These are phyloP conservation scores for Ustilaginoidea virens DNA, from an alignment of 2,329 filamentous ascomycete genomes.

Conservation along the genomic window DNA sequence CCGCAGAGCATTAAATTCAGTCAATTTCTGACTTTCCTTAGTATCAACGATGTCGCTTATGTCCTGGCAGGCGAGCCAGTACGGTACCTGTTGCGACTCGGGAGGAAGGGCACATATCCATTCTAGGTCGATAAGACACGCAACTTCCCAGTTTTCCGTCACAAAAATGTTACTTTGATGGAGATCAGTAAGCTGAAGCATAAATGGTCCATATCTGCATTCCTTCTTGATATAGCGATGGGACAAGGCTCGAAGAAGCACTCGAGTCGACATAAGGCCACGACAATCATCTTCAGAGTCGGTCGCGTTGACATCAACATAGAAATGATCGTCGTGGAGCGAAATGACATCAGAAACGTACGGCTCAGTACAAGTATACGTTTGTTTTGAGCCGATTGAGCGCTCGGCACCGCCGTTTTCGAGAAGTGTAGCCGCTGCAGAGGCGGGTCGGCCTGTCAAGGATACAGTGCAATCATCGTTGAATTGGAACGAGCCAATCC, in stretches of 20 bases:
- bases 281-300: constrained; percentile 12
- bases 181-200: constrained; percentile 16
- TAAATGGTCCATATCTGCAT: constrained; percentile 13
- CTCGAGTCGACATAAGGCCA: constrained; percentile 12
- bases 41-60: constrained; percentile 8
- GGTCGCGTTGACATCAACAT: constrained; percentile 11
- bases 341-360: constrained; percentile 12
- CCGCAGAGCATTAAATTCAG: constrained; percentile 6
- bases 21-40: too few species aligned
- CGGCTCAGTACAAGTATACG: constrained; percentile 14
- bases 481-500: constrained; percentile 15
- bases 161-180: constrained; percentile 20
- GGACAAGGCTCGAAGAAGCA: constrained; percentile 10
- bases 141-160: constrained; percentile 20
- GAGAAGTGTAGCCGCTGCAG: constrained; percentile 12
- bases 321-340: constrained; percentile 11
- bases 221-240: constrained; percentile 11
- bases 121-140: constrained; percentile 18
- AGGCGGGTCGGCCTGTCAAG: constrained; percentile 16
- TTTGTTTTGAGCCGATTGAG: constrained; percentile 13
- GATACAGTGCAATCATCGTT: constrained; percentile 14
- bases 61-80: constrained; percentile 9
- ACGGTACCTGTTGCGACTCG: constrained; percentile 8
- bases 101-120: constrained; percentile 16
- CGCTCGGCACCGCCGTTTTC: constrained; percentile 18